Evolutionary conservation across 352 stramenopile species (phyloP), one percentile per base, ranked within the genome.

Genomic region (Phytophthora sojae): DNA sequence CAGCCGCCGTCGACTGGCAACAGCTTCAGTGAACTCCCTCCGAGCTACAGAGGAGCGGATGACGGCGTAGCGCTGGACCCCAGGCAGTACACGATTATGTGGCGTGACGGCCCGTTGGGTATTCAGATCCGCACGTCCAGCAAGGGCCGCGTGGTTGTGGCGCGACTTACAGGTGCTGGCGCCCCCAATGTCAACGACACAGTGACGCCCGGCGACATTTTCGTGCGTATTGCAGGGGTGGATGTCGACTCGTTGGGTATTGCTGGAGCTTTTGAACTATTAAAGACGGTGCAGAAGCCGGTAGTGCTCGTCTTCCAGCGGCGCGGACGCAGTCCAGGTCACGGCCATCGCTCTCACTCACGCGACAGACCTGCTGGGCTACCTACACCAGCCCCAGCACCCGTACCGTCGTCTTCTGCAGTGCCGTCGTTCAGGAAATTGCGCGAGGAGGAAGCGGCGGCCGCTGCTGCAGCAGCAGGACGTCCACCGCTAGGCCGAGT

Each of bases 101-200:
- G 89, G 89, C 71, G 78, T 19, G 83, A 92, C 6, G 89, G 89
- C 1, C 84, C 88, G 4, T 78, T 96, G 5, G 89, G 89, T 9
- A 91, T 96, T 57, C 88, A 95, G 68, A 94, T 96, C 61, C 93
- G 90, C 35, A 83, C 79, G 19, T 90, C 82, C 3, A 80, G 67
- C 45, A 77, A 90, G 50, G 80, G 85, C 6, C 75, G 74, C 14
- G 85, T 95, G n/a, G 79, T 93, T 15, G 83, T 96, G 35, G 85
- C 89, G 6, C 80, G 89, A 25, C 79, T 95, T 32, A 96, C 89
- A 6, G 86, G 86, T 51, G 85, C 82, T 15, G 86, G 85, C 0
- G 72, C 81, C 15, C 79, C 85, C 4, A 71, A 69, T 29, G 73
- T 92, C 30, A 84, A 82, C 6, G 62, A 84, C 14, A 67, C 86